These are phyloP conservation scores for Ogataea nonfermentans DNA, from an alignment of 805 yeast species.

Conservation along the genomic window DNA sequence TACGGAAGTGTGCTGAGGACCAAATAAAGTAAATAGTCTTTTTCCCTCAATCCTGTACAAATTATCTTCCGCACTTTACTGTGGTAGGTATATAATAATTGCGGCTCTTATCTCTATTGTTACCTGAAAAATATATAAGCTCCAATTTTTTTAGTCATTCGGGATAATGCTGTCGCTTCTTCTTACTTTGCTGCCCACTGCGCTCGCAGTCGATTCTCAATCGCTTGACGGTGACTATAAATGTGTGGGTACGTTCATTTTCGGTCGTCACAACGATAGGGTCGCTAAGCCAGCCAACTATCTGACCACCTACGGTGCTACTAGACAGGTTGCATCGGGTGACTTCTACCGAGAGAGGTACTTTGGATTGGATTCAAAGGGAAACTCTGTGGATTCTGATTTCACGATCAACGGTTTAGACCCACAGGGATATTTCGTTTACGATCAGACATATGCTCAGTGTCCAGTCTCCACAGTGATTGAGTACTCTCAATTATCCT, in stretches of 20 bases:
- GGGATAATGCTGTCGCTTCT: background rate
- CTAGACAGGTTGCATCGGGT: slow-evolving; percentile 39
- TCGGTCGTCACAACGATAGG: slow-evolving; percentile 51
- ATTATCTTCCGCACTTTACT: background rate
- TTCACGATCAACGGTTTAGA: slow-evolving; percentile 34
- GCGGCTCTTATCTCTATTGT: too few relatives aligned
- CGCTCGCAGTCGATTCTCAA: slow-evolving; percentile 21
- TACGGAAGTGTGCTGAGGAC: slow-evolving; percentile 53
- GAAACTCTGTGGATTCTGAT: slow-evolving; percentile 27
- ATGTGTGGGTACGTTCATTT: slow-evolving; percentile 43
- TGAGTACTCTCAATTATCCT: slow-evolving; percentile 41
- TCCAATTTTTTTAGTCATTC: too few relatives aligned
- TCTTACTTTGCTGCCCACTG: slow-evolving; percentile 5
- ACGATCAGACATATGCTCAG: slow-evolving; percentile 38
- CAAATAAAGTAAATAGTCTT: slow-evolving; percentile 14
- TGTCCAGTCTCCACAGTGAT: slow-evolving; percentile 39
- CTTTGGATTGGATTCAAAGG: slow-evolving; percentile 34
- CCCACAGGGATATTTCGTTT: slow-evolving; percentile 35
- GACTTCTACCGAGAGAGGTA: slow-evolving; percentile 42
- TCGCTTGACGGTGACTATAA: slow-evolving; percentile 25
- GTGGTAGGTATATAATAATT: background rate
- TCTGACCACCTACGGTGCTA: slow-evolving; percentile 45
- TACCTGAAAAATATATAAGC: too few relatives aligned
- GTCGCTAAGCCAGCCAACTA: slow-evolving; percentile 43
- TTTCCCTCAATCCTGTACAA: background rate